phyloP scores from a whole-genome alignment of 208 protist genomes.

The Porcisia deanei region DNA sequence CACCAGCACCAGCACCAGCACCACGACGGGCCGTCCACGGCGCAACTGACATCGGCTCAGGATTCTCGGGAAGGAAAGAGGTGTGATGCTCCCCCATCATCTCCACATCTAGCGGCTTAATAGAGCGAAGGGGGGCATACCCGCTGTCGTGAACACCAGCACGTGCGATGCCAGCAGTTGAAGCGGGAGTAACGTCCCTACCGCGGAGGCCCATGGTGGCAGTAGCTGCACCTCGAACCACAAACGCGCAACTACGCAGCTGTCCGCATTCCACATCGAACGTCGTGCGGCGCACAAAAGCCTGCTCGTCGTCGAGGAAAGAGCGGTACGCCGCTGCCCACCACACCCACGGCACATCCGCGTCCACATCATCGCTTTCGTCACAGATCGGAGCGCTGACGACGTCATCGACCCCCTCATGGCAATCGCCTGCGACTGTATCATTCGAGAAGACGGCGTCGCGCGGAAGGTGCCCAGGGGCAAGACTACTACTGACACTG shows the following conservation, averaged over 20 bases:
- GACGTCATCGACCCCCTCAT: not conserved
- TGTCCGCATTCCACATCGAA: slow-evolving; percentile 79
- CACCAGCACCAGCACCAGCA: not conserved
- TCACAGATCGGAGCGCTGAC: no score
- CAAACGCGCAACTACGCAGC: slow-evolving; percentile 23
- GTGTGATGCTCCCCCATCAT: not conserved
- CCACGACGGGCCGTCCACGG: not conserved
- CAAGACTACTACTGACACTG: not conserved
- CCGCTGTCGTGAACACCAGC: not conserved
- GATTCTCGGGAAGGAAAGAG: not conserved
- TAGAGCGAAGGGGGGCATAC: not conserved
- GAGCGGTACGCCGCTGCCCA: slow-evolving; percentile 76
- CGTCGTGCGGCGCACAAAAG: slow-evolving; percentile 72
- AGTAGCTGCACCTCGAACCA: slow-evolving; percentile 5
- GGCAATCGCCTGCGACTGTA: not conserved
- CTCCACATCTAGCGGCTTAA: not conserved
- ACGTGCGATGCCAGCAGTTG: not conserved
- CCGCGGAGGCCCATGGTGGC: not conserved
- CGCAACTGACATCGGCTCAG: not conserved
- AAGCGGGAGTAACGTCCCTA: not conserved
- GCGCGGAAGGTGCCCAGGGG: not conserved
- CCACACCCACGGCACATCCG: slow-evolving; percentile 56
- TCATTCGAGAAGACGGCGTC: not conserved
- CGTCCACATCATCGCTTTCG: slow-evolving; percentile 9
- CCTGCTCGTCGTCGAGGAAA: slow-evolving; percentile 76